These are phyloP conservation scores for Hansenula sp. DNA, from an alignment of 1,139 yeast genomes.

Conservation along the genomic window DNA sequence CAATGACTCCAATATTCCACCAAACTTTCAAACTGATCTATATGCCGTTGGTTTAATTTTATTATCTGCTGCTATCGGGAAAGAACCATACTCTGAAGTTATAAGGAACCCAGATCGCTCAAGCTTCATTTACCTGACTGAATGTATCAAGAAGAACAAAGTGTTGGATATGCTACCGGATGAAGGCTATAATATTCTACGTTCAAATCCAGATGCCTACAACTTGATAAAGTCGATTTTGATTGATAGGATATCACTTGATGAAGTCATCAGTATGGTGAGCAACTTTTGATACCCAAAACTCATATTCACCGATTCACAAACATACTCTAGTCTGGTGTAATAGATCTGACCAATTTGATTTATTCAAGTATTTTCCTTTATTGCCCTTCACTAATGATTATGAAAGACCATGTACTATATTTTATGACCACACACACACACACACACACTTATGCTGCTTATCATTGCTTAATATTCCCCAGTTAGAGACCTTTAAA, in stretches of 20 bases:
- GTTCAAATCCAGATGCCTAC: slow-evolving; percentile 6
- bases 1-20: slow-evolving; percentile 16
- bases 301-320: too few species aligned
- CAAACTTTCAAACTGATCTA: slow-evolving; percentile 26
- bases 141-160: slow-evolving; percentile 19
- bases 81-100: slow-evolving; percentile 25
- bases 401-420: too few species aligned
- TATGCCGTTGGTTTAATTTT: slow-evolving; percentile 31
- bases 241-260: slow-evolving; percentile 7
- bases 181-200: slow-evolving; percentile 3
- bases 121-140: slow-evolving; percentile 11
- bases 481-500: too few species aligned
- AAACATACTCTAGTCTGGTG: too few species aligned
- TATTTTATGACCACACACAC: too few species aligned
- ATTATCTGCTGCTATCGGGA: slow-evolving; percentile 30
- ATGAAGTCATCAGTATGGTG: background rate
- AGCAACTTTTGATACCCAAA: background rate
- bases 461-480: too few species aligned
- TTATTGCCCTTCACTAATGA: too few species aligned
- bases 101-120: slow-evolving; percentile 3
- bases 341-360: too few species aligned
- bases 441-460: too few species aligned
- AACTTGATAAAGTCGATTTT: slow-evolving; percentile 13
- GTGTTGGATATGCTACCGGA: slow-evolving; percentile 10
- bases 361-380: too few species aligned